These are phyloP conservation scores for Tremellales sp. DNA, from an alignment of 1,284 basidiomycete genomes.

Conservation along the genomic window DNA sequence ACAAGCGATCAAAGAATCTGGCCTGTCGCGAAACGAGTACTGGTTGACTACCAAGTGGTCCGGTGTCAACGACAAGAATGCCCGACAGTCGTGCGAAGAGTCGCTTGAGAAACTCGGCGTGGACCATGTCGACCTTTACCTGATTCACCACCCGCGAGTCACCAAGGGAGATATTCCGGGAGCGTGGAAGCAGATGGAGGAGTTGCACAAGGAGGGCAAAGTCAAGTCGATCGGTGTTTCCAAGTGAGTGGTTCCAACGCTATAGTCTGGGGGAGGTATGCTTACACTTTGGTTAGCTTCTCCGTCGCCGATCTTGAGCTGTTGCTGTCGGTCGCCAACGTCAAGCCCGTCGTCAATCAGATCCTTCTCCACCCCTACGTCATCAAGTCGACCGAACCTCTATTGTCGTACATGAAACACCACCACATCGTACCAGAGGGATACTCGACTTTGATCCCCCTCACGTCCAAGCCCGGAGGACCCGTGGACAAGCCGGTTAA, in stretches of 20 bases:
- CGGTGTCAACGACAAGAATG: constrained; percentile 54
- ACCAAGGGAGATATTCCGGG: constrained; percentile 56
- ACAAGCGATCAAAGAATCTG: constrained; percentile 49
- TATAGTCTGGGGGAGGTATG: constrained; percentile 6
- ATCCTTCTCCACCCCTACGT: constrained; percentile 69
- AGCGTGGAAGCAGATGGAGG: constrained; percentile 62
- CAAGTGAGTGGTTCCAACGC: too few relatives aligned
- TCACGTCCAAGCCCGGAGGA: constrained; percentile 60
- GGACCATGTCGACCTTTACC: constrained; percentile 56
- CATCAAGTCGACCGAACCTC: constrained; percentile 55
- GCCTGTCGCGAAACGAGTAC: constrained; percentile 51
- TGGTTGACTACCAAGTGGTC: constrained; percentile 62
- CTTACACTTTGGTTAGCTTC: constrained; percentile 45
- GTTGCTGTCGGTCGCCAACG: constrained; percentile 5
- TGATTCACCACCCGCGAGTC: constrained; percentile 20
- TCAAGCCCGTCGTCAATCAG: constrained; percentile 68
- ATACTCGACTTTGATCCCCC: constrained; percentile 62
- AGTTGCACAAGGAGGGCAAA: constrained; percentile 56
- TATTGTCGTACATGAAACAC: constrained; percentile 57
- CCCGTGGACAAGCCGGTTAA: constrained; percentile 62
- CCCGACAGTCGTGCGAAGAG: constrained; percentile 56
- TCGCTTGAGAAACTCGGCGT: constrained; percentile 64
- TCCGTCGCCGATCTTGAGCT: constrained; percentile 49
- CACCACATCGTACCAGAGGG: constrained; percentile 65
- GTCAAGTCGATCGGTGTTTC: constrained; percentile 70